Conservation (phyloP, 495 filamentous ascomycete species). For the Hypoxylon crocopeplum region DNA sequence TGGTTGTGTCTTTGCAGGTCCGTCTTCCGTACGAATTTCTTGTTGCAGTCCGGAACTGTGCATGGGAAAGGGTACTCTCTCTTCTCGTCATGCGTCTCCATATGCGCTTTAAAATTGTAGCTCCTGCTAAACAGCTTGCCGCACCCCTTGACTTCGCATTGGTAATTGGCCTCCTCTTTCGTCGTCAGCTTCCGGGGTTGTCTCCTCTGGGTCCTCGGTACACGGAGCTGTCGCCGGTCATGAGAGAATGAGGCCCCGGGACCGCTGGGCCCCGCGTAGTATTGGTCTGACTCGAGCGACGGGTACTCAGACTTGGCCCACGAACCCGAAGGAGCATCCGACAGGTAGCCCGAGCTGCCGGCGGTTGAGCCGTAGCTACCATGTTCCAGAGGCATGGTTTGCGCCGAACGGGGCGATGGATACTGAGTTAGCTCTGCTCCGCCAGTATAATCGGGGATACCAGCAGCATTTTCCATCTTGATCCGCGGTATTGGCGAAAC, state of each 20-base stretch:
- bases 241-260: conserved; percentile 41
- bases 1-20: conserved; percentile 83
- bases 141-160: conserved; percentile 74
- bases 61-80: conserved; percentile 75
- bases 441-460: conserved; percentile 44
- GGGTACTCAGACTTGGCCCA: conserved; percentile 60
- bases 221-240: conserved; percentile 44
- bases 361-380: conserved; percentile 45
- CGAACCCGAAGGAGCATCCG: conserved; percentile 53
- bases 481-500: conserved; percentile 53
- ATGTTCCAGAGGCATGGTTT: conserved; percentile 48
- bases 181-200: conserved; percentile 67
- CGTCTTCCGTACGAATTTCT: conserved; percentile 81
- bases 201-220: conserved; percentile 49
- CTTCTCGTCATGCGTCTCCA: conserved; percentile 86
- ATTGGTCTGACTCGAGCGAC: conserved; percentile 48
- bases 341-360: conserved; percentile 54
- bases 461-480: conserved; percentile 55
- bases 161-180: conserved; percentile 75
- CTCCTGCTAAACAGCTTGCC: conserved; percentile 81
- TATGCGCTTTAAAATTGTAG: conserved; percentile 90
- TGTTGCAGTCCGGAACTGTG: conserved; percentile 66
- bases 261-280: conserved; percentile 43
- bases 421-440: conserved; percentile 54
- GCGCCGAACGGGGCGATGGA: conserved; percentile 54